These are phyloP conservation scores for Adansonia gregorii DNA, from an alignment of 441 rosid genomes.

Conservation along the genomic window DNA sequence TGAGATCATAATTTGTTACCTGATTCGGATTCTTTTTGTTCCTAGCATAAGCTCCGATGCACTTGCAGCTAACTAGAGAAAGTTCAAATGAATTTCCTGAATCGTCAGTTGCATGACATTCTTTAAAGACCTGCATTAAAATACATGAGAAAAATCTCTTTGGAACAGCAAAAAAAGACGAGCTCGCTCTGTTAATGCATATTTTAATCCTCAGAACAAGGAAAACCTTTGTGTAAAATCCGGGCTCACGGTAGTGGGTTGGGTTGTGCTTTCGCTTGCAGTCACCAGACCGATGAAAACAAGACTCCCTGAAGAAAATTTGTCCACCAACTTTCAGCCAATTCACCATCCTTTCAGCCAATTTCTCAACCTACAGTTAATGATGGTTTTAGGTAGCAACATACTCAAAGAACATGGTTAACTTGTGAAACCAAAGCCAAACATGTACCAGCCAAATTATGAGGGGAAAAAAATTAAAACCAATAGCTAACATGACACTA, in stretches of 20 bases:
- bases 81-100: slow-evolving; percentile 78
- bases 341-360: slow-evolving; percentile 76
- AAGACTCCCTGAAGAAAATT: slow-evolving; percentile 94
- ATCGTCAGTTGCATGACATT: slow-evolving; percentile 56
- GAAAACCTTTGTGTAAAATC: slow-evolving; percentile 85
- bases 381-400: no score
- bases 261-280: slow-evolving; percentile 78
- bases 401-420: no score
- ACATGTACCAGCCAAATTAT: not conserved
- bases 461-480: not conserved
- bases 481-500: not conserved
- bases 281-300: slow-evolving; percentile 96
- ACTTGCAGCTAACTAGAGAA: slow-evolving; percentile 80
- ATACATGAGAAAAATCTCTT: not conserved
- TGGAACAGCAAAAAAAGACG: not conserved
- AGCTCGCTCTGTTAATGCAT: not conserved
- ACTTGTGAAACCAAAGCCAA: not conserved
- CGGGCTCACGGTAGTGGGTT: slow-evolving; percentile 95
- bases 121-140: slow-evolving; percentile 73
- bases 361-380: slow-evolving; percentile 26
- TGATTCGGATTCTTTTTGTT: slow-evolving; percentile 96
- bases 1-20: slow-evolving; percentile 36
- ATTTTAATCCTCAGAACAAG: not conserved
- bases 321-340: slow-evolving; percentile 88
- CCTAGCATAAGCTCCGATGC: slow-evolving; percentile 97